Evolutionary conservation across 2,329 filamentous ascomycete species (phyloP), one percentile per base, ranked within the genome.

Genomic region (Diaporthe longicolla): DNA sequence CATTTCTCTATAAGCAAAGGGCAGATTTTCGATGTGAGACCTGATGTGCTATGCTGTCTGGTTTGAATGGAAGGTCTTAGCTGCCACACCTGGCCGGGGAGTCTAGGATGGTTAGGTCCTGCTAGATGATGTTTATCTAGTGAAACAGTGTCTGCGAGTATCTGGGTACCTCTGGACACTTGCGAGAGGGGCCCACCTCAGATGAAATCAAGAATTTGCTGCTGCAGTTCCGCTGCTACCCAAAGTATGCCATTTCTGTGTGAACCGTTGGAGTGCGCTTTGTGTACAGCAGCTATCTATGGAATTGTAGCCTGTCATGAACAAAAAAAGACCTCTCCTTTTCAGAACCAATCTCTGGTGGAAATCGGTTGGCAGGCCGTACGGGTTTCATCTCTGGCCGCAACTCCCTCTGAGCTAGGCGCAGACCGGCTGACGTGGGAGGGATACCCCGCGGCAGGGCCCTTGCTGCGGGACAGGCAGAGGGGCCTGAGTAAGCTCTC

Each of bases 401-500:
- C 43, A 24, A 19, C 19, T n/a, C 3, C 26, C 29, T 35, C 21
- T 21, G 1, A 24, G 61, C 29, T 50, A 52, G 43, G 29, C 45
- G 45, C 63, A 37, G 29, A 48, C 63, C 48, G 32, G 63, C 63
- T 68, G 63, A 54, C 32, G 48, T 54, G 45, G 58, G 68, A 65
- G 72, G 35, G 21, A 40, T 63, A 70, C 71, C 71, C 71, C 74
- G 74, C 74, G 59, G 61, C 37, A 24, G 68, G 11, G 55, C 59
- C 74, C 63, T 54, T 19, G 50, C 40, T 63, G 54, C 52, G 73
- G 69, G 55, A 57, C 26, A 19, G 57, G 73, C 61, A 65, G 54
- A 54, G 13, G 63, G 63, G 32, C 68, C 40, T 75, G 73, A 75
- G 73, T 75, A 75, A 75, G 73, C 72, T 71, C 35, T 55, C 61